Evolutionary conservation across 116 monocot genomes (phyloP).

Genomic region (Trichopus zeylanicus): DNA sequence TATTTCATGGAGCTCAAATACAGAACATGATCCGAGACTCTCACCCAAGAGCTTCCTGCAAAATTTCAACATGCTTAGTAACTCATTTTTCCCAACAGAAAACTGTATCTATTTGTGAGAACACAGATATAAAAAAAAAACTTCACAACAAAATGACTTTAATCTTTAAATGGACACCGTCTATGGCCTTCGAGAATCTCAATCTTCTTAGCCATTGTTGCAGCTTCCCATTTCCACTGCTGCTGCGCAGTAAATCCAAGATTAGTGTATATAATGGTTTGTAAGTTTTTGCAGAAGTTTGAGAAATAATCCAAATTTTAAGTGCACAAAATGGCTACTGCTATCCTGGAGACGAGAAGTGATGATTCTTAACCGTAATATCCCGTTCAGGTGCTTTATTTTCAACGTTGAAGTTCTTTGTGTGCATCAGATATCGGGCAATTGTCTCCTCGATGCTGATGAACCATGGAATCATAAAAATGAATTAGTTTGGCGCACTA

Average conservation of each 20-base stretch:
- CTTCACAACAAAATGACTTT: background rate
- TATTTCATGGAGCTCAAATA: conserved; percentile 42
- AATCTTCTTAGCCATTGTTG: conserved; percentile 34
- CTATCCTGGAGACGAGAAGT: background rate
- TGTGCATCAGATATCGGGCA: conserved; percentile 24
- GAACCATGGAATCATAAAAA: background rate
- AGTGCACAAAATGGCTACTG: too few relatives aligned
- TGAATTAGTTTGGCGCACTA: background rate
- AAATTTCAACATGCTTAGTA: too few relatives aligned
- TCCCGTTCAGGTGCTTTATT: conserved; percentile 15
- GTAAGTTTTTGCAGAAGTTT: too few relatives aligned
- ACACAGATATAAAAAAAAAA: background rate
- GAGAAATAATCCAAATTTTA: too few relatives aligned
- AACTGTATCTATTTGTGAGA: background rate
- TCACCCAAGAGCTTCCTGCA: conserved; percentile 57
- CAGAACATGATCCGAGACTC: conserved; percentile 38
- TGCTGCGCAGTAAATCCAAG: conserved; percentile 13
- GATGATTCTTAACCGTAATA: conserved; percentile 13
- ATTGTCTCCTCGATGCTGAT: conserved; percentile 36
- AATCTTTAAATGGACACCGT: conserved; percentile 14
- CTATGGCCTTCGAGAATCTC: conserved; percentile 42
- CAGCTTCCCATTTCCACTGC: conserved; percentile 39
- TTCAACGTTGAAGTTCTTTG: conserved; percentile 7
- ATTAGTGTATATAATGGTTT: background rate
- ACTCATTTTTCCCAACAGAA: background rate